Conservation (phyloP, 495 filamentous ascomycete genomes). For the Tuber indicum region DNA sequence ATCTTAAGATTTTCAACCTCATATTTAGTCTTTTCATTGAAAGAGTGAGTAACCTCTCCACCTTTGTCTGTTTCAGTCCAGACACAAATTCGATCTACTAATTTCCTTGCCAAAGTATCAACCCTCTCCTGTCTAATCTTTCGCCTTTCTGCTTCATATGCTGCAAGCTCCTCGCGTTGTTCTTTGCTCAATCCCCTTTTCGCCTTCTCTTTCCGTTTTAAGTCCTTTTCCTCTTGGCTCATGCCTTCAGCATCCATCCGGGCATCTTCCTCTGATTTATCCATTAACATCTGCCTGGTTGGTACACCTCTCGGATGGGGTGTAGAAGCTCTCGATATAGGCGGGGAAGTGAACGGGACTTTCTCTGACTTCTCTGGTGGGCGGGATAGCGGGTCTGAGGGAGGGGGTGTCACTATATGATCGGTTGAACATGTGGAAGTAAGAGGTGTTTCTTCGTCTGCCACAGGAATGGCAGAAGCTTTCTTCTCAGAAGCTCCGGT, state of each 20-base stretch:
- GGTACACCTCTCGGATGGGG: constrained; percentile 60
- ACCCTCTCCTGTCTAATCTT: constrained; percentile 85
- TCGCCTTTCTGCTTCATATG: constrained; percentile 79
- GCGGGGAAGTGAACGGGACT: constrained; percentile 26
- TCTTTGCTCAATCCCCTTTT: constrained; percentile 79
- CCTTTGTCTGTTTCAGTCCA: constrained; percentile 97
- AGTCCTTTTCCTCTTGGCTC: constrained; percentile 63
- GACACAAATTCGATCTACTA: constrained; percentile 82
- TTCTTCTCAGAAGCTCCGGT: constrained; percentile 36
- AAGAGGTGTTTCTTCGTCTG: constrained; percentile 23
- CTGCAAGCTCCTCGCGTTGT: constrained; percentile 80
- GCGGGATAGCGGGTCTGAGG: constrained; percentile 16
- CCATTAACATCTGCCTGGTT: constrained; percentile 77
- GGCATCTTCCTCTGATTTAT: constrained; percentile 80
- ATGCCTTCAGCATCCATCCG: constrained; percentile 61
- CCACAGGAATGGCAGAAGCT: constrained; percentile 23
- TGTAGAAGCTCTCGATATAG: constrained; percentile 57
- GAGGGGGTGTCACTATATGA: constrained; percentile 26
- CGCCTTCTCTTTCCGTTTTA: constrained; percentile 73
- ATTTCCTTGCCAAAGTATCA: constrained; percentile 70
- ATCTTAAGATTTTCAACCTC: constrained; percentile 98
- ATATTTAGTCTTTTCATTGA: constrained; percentile 85
- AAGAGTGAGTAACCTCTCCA: constrained; percentile 73
- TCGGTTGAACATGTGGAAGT: constrained; percentile 31
- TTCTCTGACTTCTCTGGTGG: constrained; percentile 16